Conservation (phyloP, 2,329 filamentous ascomycete genomes). For the Ophiognomonia clavigignenti-juglandacearum region DNA sequence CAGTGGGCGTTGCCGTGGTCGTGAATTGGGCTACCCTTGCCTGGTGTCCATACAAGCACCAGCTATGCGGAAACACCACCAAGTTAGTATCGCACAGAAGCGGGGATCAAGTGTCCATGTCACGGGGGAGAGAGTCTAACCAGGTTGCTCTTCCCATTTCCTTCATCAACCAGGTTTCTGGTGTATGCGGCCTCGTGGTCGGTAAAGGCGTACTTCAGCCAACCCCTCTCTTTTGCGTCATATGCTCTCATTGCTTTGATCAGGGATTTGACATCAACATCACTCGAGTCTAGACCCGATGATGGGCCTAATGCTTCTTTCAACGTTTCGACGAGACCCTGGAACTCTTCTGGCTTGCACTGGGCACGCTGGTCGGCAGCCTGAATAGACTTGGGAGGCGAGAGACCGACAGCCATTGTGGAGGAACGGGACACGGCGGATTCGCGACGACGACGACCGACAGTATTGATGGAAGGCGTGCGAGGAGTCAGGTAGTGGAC, state of each 20-base stretch:
- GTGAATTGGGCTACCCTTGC: constrained; percentile 79
- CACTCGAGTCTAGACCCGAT: constrained; percentile 75
- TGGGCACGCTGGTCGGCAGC: not conserved
- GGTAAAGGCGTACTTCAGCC: constrained; percentile 70
- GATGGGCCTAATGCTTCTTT: constrained; percentile 71
- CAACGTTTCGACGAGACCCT: constrained; percentile 67
- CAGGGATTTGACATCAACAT: constrained; percentile 71
- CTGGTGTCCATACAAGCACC: constrained; percentile 84
- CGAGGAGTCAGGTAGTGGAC: not conserved
- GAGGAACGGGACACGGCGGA: constrained; percentile 3
- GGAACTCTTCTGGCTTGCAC: constrained; percentile 42
- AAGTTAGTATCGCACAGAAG: constrained; percentile 14
- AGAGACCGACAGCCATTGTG: constrained; percentile 24
- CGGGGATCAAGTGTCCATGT: not conserved
- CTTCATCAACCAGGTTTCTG: constrained; percentile 82
- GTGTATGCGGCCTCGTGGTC: constrained; percentile 71
- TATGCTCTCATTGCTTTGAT: constrained; percentile 71
- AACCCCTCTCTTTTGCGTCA: constrained; percentile 62
- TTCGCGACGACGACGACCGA: constrained; percentile 2
- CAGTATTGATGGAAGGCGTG: not conserved
- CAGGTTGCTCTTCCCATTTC: constrained; percentile 62
- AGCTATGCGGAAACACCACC: constrained; percentile 46
- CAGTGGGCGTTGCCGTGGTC: constrained; percentile 88
- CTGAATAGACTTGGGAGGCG: not conserved
- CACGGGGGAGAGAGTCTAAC: constrained; percentile 27